phyloP scores from a whole-genome alignment of 176 grass and related monocot genomes.

The Elymus sibiricus region DNA sequence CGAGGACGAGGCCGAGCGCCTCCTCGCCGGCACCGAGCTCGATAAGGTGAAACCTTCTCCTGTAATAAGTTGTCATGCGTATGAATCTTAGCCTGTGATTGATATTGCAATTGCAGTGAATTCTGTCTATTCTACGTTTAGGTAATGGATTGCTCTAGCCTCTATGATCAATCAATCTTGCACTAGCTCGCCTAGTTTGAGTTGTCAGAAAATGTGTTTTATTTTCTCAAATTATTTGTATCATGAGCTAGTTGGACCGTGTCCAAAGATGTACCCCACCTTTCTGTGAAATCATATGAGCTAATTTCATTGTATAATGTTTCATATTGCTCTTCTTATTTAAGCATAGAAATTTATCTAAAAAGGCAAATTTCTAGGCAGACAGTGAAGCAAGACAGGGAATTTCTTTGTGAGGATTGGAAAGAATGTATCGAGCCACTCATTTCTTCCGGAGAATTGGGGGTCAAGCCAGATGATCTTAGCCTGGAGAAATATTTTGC shows the following conservation, averaged over 20 bases:
- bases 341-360: conserved; percentile 2
- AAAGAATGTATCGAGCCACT: conserved; percentile 76
- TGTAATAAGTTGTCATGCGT: background rate
- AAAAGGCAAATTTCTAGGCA: conserved; percentile 62
- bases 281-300: background rate
- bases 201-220: background rate
- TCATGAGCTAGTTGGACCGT: background rate
- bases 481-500: conserved; percentile 82
- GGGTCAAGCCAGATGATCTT: conserved; percentile 54
- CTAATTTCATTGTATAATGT: background rate
- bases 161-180: background rate
- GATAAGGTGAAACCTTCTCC: conserved; percentile 53
- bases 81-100: background rate
- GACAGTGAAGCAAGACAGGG: conserved; percentile 84
- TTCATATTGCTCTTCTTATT: background rate
- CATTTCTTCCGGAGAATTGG: conserved; percentile 52
- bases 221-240: background rate
- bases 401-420: conserved; percentile 75
- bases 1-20: conserved; percentile 44
- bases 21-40: conserved; percentile 84
- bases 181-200: background rate
- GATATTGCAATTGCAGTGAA: background rate
- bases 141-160: background rate
- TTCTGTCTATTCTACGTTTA: background rate
- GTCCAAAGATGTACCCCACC: background rate